Evolutionary conservation across 2,329 filamentous ascomycete genomes (phyloP).

Genomic region (Tolypocladium album): DNA sequence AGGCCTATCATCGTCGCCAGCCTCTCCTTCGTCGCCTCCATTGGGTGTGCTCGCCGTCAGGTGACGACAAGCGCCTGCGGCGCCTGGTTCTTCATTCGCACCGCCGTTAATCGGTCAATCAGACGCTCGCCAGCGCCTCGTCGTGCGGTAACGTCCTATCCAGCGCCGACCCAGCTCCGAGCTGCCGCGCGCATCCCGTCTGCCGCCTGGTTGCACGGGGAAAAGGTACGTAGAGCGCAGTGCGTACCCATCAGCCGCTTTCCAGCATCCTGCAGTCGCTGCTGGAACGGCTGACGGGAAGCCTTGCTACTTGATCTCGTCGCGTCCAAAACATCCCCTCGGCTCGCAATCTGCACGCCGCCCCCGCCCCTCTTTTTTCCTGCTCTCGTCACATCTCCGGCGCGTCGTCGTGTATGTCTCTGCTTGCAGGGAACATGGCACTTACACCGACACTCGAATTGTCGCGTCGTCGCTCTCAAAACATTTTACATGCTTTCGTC

Average conservation of each 20-base stretch:
- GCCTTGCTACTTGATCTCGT: not conserved
- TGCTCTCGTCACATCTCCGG: not conserved
- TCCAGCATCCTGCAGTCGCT: slow-evolving; percentile 1
- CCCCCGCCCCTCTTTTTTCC: slow-evolving; percentile 4
- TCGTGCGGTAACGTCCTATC: slow-evolving; percentile 4
- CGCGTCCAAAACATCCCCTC: slow-evolving; percentile 1
- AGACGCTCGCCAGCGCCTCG: slow-evolving; percentile 9
- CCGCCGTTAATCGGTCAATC: slow-evolving; percentile 12
- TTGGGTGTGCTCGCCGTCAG: slow-evolving; percentile 39
- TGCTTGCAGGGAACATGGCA: slow-evolving; percentile 2
- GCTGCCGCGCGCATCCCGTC: slow-evolving; percentile 1
- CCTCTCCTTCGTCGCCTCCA: slow-evolving; percentile 28
- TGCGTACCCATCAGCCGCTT: slow-evolving; percentile 1
- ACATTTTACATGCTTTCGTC: not conserved
- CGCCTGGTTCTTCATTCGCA: slow-evolving; percentile 16
- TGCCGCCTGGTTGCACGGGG: not conserved
- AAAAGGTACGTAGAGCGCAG: slow-evolving; percentile 2
- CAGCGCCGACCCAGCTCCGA: slow-evolving; percentile 1
- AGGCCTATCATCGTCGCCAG: slow-evolving; percentile 43
- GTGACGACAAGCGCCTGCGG: slow-evolving; percentile 33
- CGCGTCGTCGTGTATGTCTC: not conserved
- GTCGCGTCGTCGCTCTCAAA: not conserved
- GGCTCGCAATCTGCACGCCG: slow-evolving; percentile 2
- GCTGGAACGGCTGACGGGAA: not conserved
- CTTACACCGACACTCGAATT: slow-evolving; percentile 10